These are phyloP conservation scores for Amaranthus palmeri DNA, from an alignment of 148 eudicot genomes.

Conservation along the genomic window DNA sequence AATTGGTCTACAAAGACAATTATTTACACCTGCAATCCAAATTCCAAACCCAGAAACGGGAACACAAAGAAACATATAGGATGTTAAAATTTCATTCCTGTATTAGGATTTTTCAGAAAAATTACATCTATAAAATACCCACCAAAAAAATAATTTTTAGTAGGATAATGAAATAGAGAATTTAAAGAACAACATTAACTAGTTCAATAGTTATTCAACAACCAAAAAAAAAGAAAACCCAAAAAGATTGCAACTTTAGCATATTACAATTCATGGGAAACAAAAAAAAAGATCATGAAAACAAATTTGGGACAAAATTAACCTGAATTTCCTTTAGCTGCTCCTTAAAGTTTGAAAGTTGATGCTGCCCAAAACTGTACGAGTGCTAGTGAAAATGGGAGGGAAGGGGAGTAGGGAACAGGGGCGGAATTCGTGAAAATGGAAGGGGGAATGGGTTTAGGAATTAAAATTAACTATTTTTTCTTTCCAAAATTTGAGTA, in stretches of 20 bases:
- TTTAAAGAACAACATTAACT: not conserved
- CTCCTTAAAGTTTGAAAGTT: not conserved
- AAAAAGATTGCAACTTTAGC: not conserved
- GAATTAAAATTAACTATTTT: too few relatives aligned
- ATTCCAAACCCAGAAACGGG: not conserved
- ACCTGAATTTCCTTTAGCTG: slow-evolving; percentile 7
- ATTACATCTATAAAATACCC: not conserved
- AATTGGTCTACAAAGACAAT: not conserved
- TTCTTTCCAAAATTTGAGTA: too few relatives aligned
- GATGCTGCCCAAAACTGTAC: too few relatives aligned
- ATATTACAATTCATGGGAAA: not conserved
- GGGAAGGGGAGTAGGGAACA: too few relatives aligned
- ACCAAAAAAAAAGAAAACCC: not conserved
- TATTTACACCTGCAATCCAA: slow-evolving; percentile 10
- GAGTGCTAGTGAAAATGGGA: too few relatives aligned
- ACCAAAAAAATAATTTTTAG: not conserved
- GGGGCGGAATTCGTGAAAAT: too few relatives aligned
- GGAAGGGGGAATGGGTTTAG: too few relatives aligned
- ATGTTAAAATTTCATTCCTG: not conserved
- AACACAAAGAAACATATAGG: not conserved
- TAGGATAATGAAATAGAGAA: not conserved
- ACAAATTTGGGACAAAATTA: not conserved
- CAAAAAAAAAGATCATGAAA: not conserved
- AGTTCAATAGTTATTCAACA: not conserved
- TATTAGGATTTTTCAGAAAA: slow-evolving; percentile 1